These are phyloP conservation scores for Triadica sebifera DNA, from an alignment of 345 rosid genomes.

Conservation along the genomic window DNA sequence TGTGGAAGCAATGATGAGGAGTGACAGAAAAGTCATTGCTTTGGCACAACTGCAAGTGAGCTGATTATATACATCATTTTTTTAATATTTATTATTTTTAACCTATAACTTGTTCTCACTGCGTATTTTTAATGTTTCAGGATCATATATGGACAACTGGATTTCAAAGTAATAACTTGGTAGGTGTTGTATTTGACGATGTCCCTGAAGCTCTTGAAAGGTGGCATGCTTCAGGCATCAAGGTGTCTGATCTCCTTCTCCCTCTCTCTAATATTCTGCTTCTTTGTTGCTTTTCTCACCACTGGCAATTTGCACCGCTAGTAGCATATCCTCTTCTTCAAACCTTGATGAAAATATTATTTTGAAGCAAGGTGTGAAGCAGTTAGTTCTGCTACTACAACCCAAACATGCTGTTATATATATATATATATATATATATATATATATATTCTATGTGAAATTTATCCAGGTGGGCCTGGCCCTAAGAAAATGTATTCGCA, in stretches of 20 bases:
- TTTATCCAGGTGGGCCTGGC: too few species aligned
- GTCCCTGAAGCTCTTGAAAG: conserved; percentile 75
- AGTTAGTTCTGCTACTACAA: too few species aligned
- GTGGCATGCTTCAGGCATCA: conserved; percentile 77
- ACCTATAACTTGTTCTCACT: not conserved
- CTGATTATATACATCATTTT: not conserved
- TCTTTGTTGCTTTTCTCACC: not conserved
- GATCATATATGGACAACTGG: conserved; percentile 98
- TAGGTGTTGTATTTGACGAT: conserved; percentile 76
- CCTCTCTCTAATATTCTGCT: not conserved
- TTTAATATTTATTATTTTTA: not conserved
- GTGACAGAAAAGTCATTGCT: conserved; percentile 88
- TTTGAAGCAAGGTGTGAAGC: too few species aligned
- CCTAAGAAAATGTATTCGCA: too few species aligned
- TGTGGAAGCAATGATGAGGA: conserved; percentile 83
- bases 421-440: too few species aligned
- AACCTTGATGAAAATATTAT: not conserved
- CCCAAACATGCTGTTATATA: too few species aligned
- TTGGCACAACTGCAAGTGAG: conserved; percentile 87
- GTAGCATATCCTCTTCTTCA: not conserved
- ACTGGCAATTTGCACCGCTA: not conserved
- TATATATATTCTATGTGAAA: too few species aligned
- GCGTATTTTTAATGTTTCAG: conserved; percentile 35
- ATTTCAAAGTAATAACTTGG: conserved; percentile 62
- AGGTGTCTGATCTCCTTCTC: conserved; percentile 40